These are phyloP conservation scores for Hordeum pubiflorum DNA, from an alignment of 202 grass and related monocot genomes.

Conservation along the genomic window DNA sequence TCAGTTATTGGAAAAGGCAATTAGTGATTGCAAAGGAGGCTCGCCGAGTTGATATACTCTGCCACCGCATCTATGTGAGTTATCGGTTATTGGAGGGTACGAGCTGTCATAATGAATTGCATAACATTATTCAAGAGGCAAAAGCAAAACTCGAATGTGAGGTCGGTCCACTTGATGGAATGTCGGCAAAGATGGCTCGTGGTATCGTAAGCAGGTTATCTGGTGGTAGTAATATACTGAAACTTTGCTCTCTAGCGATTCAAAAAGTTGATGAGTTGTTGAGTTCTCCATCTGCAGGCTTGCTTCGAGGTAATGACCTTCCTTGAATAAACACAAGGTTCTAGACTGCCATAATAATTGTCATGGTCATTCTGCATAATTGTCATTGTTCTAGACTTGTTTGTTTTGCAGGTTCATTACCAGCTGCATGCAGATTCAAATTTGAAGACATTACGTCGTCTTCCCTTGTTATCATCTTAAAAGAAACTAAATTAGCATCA, in stretches of 20 bases:
- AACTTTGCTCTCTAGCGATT: constrained; percentile 73
- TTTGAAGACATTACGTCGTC: constrained; percentile 75
- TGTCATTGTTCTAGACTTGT: not conserved
- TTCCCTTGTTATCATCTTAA: constrained; percentile 70
- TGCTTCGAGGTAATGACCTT: constrained; percentile 57
- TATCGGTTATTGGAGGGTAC: constrained; percentile 75
- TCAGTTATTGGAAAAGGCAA: constrained; percentile 96
- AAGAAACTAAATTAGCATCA: constrained; percentile 43
- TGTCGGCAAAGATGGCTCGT: constrained; percentile 88
- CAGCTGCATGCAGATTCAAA: constrained; percentile 79
- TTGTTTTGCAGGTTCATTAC: constrained; percentile 75
- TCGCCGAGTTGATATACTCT: constrained; percentile 86
- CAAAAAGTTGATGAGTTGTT: constrained; percentile 76
- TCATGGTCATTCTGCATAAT: constrained; percentile 21
- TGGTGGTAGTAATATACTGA: constrained; percentile 71
- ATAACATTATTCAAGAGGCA: constrained; percentile 75
- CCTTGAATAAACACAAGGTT: not conserved
- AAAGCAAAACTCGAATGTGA: constrained; percentile 87
- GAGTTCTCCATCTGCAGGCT: constrained; percentile 46
- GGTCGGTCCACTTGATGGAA: constrained; percentile 85
- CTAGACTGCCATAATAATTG: constrained; percentile 9
- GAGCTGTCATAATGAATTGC: constrained; percentile 68
- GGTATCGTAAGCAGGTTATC: constrained; percentile 88
- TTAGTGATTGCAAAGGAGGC: constrained; percentile 81
- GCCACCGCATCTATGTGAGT: constrained; percentile 82